These are phyloP conservation scores for Escovopsis sp. DNA, from an alignment of 2,329 filamentous ascomycete species.

Conservation along the genomic window DNA sequence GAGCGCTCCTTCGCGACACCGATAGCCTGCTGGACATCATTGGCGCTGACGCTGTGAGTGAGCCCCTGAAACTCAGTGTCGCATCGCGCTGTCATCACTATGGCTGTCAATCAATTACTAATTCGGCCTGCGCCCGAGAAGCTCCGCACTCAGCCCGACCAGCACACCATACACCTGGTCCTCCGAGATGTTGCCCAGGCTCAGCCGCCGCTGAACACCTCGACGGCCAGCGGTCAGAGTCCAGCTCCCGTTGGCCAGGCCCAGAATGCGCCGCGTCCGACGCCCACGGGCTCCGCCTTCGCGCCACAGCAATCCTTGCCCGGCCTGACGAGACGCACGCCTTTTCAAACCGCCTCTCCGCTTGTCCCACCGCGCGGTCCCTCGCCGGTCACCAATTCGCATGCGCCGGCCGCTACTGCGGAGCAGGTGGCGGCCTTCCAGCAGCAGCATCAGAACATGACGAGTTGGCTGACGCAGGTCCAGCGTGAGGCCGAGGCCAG, in stretches of 20 bases:
- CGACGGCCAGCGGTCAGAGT: slow-evolving; percentile 14
- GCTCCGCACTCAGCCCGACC: slow-evolving; percentile 26
- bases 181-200: slow-evolving; percentile 25
- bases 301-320: slow-evolving; percentile 15
- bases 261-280: slow-evolving; percentile 10
- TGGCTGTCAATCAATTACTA: slow-evolving; percentile 2
- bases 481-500: slow-evolving; percentile 30
- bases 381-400: slow-evolving; percentile 12
- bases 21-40: slow-evolving; percentile 44
- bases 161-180: slow-evolving; percentile 40
- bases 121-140: slow-evolving; percentile 11
- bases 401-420: slow-evolving; percentile 9
- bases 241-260: slow-evolving; percentile 11
- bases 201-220: slow-evolving; percentile 13
- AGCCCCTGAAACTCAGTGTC: neutral
- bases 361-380: slow-evolving; percentile 18
- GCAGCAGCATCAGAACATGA: slow-evolving; percentile 28
- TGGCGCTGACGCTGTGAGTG: slow-evolving; percentile 36
- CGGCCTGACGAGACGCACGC: slow-evolving; percentile 15
- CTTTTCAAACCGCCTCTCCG: slow-evolving; percentile 13
- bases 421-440: slow-evolving; percentile 19
- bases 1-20: slow-evolving; percentile 36
- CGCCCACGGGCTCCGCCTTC: neutral
- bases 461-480: slow-evolving; percentile 31
- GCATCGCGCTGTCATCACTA: neutral